phyloP scores from a whole-genome alignment of 2,329 filamentous ascomycete species.

The Simplicillium sp. region DNA sequence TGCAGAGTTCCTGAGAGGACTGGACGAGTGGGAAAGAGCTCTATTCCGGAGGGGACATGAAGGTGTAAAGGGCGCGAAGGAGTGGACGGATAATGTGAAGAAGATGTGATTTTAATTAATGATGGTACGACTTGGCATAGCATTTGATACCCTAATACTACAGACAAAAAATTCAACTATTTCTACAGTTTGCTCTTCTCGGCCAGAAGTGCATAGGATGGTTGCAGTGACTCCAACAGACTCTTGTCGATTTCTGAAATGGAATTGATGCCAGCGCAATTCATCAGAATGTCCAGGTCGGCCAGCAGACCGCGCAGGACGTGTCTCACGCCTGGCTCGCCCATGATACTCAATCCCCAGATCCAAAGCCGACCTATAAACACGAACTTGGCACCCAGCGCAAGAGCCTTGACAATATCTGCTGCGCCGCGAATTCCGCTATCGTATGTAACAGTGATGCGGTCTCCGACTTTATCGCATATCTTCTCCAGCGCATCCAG shows the following conservation, averaged over 20 bases:
- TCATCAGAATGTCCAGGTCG: conserved; percentile 7
- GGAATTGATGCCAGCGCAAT: conserved; percentile 1
- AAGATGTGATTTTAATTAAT: conserved; percentile 18
- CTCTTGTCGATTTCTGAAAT: no score
- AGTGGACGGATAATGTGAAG: conserved; percentile 56
- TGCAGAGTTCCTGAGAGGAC: conserved; percentile 75
- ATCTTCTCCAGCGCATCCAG: conserved; percentile 44
- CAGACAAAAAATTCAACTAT: no score
- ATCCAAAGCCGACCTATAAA: conserved; percentile 53
- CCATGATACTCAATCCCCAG: conserved; percentile 18
- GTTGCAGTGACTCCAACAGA: no score
- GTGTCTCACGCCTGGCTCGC: no score
- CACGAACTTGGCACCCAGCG: conserved; percentile 45
- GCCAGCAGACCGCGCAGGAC: background rate
- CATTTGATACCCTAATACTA: no score
- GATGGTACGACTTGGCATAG: no score
- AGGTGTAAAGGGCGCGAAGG: conserved; percentile 57
- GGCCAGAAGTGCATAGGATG: no score
- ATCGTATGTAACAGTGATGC: conserved; percentile 22
- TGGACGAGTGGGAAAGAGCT: conserved; percentile 83
- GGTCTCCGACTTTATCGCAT: conserved; percentile 15
- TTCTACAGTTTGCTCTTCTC: no score
- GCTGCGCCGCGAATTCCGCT: conserved; percentile 49
- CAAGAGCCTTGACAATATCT: conserved; percentile 50
- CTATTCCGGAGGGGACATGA: conserved; percentile 68